Evolutionary conservation across 495 filamentous ascomycete genomes (phyloP), one percentile per base, ranked within the genome.

Genomic region (Neurospora sp.): DNA sequence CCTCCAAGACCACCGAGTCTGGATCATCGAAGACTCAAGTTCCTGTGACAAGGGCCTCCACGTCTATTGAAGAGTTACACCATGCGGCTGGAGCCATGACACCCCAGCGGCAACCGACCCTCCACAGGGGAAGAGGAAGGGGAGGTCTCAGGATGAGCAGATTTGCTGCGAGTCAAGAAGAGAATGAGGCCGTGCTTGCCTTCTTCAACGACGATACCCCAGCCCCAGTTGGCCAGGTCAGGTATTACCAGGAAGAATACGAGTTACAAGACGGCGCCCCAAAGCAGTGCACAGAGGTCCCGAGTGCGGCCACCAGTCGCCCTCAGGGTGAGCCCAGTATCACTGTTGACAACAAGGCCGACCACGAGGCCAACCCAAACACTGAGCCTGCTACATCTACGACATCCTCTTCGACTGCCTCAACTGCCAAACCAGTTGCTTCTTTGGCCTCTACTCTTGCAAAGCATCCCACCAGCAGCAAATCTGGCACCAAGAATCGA

Each of bases 401-500:
- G 3, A 22, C 38, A 71, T 41, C 40, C 16, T 14, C 45, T 16
- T 1, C 72, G 0, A 37, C 6, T 8, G 16, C 65, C 10, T 10
- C 69, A 3, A 0, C 68, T 10, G 1, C 45, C 40, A 73, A 45
- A 10, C 68, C 18, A 9, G 42, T 53, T 1, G 4, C 74, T 38
- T 16, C 76, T 2, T 31, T 48, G 5, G 42, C 61, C 3, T 6
- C 75, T 9, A 40, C 48, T 41, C 59, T 48, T 10, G 42, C 59
- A 16, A 9, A 79, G 39, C 97, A 99, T 79, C 96, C 96, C 2
- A 96, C 94, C 0, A 98, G 94, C 39, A 96, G 94, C 14, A 90
- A 89, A 68, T 84, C 83, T 3, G 96, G 94, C 4, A 87, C 91
- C 2, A 97, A 97, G 84, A 86, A 99, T 79, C 97, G 96, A 96